phyloP scores from a whole-genome alignment of 108 stramenopile genomes.

The Cyclotella choctawhatcheeana region DNA sequence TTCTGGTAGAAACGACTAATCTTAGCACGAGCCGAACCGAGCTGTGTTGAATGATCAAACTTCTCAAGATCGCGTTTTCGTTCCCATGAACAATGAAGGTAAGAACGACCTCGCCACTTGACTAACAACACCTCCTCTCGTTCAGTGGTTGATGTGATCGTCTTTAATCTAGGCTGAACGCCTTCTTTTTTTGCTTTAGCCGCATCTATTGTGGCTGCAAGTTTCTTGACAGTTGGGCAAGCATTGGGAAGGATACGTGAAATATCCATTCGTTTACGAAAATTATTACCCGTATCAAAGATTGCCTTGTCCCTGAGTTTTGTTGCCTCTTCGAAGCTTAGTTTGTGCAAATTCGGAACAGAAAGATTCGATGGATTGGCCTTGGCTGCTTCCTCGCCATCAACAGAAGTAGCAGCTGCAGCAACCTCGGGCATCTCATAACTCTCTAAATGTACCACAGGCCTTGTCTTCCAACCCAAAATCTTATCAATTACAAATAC shows the following conservation, averaged over 20 bases:
- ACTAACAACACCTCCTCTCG: slow-evolving; percentile 82
- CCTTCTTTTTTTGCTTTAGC: slow-evolving; percentile 23
- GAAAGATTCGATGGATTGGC: slow-evolving; percentile 6
- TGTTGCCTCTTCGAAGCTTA: slow-evolving; percentile 55
- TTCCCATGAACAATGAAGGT: slow-evolving; percentile 87
- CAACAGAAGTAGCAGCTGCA: background rate
- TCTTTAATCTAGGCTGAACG: slow-evolving; percentile 31
- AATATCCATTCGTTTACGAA: slow-evolving; percentile 73
- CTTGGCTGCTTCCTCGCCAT: slow-evolving; percentile 5
- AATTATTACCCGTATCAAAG: slow-evolving; percentile 53
- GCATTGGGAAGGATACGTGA: slow-evolving; percentile 65
- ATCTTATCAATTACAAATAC: slow-evolving; percentile 87
- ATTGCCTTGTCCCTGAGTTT: slow-evolving; percentile 60
- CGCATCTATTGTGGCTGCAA: slow-evolving; percentile 54
- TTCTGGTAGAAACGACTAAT: slow-evolving; percentile 71
- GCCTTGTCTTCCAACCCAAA: slow-evolving; percentile 75
- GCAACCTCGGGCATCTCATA: slow-evolving; percentile 7
- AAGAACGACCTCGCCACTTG: slow-evolving; percentile 86
- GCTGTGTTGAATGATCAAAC: slow-evolving; percentile 63
- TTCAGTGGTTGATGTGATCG: slow-evolving; percentile 27
- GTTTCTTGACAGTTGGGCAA: slow-evolving; percentile 70
- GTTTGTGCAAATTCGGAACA: slow-evolving; percentile 19
- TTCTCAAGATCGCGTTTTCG: slow-evolving; percentile 70
- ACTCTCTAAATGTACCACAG: slow-evolving; percentile 55
- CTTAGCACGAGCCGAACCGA: slow-evolving; percentile 76